A percentile compares a stretch with the other conserved stretches of the same genome.
These are phyloP conservation scores for Citropsis articulata DNA, from an alignment of 345 rosid genomes.

Conservation along the genomic window DNA sequence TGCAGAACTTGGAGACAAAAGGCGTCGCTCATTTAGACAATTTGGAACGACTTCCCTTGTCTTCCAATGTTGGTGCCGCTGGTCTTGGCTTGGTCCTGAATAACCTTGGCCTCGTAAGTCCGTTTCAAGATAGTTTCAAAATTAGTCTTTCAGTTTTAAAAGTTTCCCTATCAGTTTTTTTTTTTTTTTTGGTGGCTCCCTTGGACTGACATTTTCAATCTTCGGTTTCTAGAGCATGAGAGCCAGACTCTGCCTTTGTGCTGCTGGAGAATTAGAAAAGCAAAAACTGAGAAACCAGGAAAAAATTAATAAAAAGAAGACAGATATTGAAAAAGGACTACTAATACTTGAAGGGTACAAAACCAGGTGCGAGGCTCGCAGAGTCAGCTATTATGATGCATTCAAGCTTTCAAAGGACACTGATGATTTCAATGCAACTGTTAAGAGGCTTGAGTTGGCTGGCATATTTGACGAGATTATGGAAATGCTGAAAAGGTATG, in stretches of 20 bases:
- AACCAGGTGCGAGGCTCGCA: slow-evolving; percentile 24
- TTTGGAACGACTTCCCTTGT: slow-evolving; percentile 36
- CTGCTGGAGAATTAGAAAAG: slow-evolving; percentile 56
- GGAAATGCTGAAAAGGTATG: slow-evolving; percentile 54
- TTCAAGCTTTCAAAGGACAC: slow-evolving; percentile 41
- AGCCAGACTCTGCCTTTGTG: slow-evolving; percentile 54
- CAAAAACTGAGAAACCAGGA: slow-evolving; percentile 37
- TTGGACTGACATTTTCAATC: background rate
- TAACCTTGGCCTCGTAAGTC: slow-evolving; percentile 71
- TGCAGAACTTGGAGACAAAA: slow-evolving; percentile 30
- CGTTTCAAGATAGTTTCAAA: background rate
- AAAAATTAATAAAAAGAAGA: slow-evolving; percentile 17
- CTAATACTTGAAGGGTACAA: slow-evolving; percentile 32
- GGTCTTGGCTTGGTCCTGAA: slow-evolving; percentile 24
- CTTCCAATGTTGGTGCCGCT: slow-evolving; percentile 19
- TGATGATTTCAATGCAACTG: slow-evolving; percentile 65
- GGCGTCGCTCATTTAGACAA: slow-evolving; percentile 25
- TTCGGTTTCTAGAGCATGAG: slow-evolving; percentile 43
- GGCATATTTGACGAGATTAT: slow-evolving; percentile 66
- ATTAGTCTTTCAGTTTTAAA: no score
- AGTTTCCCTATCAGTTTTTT: background rate
- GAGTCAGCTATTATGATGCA: slow-evolving; percentile 58
- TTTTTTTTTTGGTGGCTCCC: background rate
- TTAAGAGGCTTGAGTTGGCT: slow-evolving; percentile 62
- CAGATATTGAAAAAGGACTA: slow-evolving; percentile 21